These are phyloP conservation scores for Vaccinium darrowii DNA, from an alignment of 148 eudicot genomes.

Conservation along the genomic window DNA sequence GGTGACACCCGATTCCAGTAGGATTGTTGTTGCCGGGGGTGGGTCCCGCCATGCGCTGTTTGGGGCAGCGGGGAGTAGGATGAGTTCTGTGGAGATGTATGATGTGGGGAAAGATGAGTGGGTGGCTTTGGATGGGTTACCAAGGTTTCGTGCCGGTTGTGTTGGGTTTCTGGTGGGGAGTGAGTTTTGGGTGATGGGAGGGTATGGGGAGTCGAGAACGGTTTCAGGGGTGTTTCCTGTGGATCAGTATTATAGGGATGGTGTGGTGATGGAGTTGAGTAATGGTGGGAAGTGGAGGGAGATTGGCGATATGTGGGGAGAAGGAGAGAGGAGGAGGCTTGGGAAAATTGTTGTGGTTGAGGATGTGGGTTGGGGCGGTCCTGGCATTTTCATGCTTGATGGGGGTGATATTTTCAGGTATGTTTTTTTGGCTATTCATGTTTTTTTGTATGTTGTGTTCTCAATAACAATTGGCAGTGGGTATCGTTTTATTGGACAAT, in stretches of 20 bases:
- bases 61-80: conserved; percentile 85
- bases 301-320: conserved; percentile 87
- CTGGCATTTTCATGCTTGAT: conserved; percentile 83
- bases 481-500: too few species aligned
- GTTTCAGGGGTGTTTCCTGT: conserved; percentile 83
- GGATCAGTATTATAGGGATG: conserved; percentile 78
- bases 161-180: conserved; percentile 58
- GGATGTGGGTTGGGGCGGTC: conserved; percentile 31
- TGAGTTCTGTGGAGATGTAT: conserved; percentile 73
- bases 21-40: conserved; percentile 87
- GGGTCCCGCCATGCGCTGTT: conserved; percentile 84
- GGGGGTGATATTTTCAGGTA: conserved; percentile 70
- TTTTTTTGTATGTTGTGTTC: neutral
- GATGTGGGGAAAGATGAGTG: conserved; percentile 74
- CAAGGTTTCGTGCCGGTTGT: conserved; percentile 80
- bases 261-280: conserved; percentile 61
- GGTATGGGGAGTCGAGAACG: conserved; percentile 81
- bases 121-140: conserved; percentile 63
- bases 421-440: neutral
- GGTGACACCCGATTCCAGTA: conserved; percentile 25
- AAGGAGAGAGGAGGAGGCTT: conserved; percentile 54
- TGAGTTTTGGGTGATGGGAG: conserved; percentile 98
- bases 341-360: conserved; percentile 86
- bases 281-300: conserved; percentile 69
- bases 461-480: neutral